Evolutionary conservation across 1,284 basidiomycete species (phyloP).

Genomic region (Cutaneotrichosporon dermatis): DNA sequence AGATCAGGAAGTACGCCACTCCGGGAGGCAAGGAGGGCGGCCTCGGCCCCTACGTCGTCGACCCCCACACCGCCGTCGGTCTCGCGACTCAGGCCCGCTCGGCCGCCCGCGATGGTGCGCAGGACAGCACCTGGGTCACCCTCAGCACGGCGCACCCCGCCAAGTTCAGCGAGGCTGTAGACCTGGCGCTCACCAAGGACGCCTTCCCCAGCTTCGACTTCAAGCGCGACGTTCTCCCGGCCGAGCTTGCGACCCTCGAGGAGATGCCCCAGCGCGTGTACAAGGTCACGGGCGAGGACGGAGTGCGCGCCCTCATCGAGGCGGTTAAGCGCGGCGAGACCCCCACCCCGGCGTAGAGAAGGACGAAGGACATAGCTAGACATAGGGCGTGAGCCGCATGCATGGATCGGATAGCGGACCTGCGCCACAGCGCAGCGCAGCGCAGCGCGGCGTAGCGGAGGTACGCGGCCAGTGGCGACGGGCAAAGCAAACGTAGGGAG

Average conservation of each 20-base stretch:
- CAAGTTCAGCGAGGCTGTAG: slow-evolving; percentile 94
- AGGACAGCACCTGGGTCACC: slow-evolving; percentile 70
- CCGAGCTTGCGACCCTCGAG: slow-evolving; percentile 73
- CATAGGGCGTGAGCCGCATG: too few relatives aligned
- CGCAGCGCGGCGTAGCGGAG: too few relatives aligned
- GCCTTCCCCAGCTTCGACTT: slow-evolving; percentile 65
- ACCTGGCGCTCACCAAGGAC: slow-evolving; percentile 61
- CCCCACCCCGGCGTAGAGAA: slow-evolving; percentile 15
- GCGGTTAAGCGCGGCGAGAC: slow-evolving; percentile 43
- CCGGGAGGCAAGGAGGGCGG: slow-evolving; percentile 47
- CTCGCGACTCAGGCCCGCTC: slow-evolving; percentile 58
- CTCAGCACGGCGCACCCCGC: slow-evolving; percentile 97
- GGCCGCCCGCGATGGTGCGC: slow-evolving; percentile 6
- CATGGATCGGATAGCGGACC: too few relatives aligned
- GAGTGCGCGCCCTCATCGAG: slow-evolving; percentile 68
- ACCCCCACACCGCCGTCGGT: slow-evolving; percentile 97
- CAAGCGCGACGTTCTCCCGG: slow-evolving; percentile 69
- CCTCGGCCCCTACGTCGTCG: slow-evolving; percentile 67
- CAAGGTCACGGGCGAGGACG: slow-evolving; percentile 64
- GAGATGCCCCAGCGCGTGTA: slow-evolving; percentile 70
- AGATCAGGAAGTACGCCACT: slow-evolving; percentile 69
- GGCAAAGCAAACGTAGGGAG: too few relatives aligned
- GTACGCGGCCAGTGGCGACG: too few relatives aligned
- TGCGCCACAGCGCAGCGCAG: too few relatives aligned
- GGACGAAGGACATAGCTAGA: too few relatives aligned